Percentiles rank a stretch among this genome's conserved stretches.
Evolutionary conservation across 176 grass and related monocot genomes (phyloP).

Genomic region (Carex littledalei): DNA sequence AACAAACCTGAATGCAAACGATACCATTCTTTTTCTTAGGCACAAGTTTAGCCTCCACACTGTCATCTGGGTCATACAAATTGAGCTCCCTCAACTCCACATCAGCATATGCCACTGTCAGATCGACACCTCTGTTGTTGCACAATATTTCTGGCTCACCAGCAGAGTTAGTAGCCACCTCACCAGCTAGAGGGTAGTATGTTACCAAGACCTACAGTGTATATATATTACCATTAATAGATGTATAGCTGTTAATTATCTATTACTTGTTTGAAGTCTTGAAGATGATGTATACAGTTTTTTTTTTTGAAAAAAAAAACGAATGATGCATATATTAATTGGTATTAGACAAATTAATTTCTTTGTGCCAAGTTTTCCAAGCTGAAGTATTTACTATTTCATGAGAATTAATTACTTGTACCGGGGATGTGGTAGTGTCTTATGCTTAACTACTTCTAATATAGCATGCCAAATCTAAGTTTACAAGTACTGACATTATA

Average conservation of each 20-base stretch:
- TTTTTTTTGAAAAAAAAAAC: no score
- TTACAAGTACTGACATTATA: background rate
- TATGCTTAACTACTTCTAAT: background rate
- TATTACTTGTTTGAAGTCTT: background rate
- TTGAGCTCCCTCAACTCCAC: constrained; percentile 35
- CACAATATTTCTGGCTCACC: constrained; percentile 54
- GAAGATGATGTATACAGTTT: background rate
- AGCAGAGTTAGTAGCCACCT: constrained; percentile 31
- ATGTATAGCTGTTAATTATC: background rate
- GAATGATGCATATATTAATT: background rate
- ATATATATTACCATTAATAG: background rate
- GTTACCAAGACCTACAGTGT: constrained; percentile 29
- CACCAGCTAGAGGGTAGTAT: constrained; percentile 55
- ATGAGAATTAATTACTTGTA: background rate
- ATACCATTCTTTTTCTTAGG: constrained; percentile 62
- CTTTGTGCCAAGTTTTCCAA: background rate
- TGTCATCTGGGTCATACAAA: constrained; percentile 45
- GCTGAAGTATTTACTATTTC: background rate
- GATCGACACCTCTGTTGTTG: constrained; percentile 56
- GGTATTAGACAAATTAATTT: background rate
- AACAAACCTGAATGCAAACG: constrained; percentile 48
- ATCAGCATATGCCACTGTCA: constrained; percentile 34
- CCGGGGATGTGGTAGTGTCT: no score
- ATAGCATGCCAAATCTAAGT: background rate
- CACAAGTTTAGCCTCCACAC: constrained; percentile 43